Percentiles rank a stretch among this genome's conserved stretches.
Evolutionary conservation across 768 basidiomycete species (phyloP).

Genomic region (Termitomyces heimii): DNA sequence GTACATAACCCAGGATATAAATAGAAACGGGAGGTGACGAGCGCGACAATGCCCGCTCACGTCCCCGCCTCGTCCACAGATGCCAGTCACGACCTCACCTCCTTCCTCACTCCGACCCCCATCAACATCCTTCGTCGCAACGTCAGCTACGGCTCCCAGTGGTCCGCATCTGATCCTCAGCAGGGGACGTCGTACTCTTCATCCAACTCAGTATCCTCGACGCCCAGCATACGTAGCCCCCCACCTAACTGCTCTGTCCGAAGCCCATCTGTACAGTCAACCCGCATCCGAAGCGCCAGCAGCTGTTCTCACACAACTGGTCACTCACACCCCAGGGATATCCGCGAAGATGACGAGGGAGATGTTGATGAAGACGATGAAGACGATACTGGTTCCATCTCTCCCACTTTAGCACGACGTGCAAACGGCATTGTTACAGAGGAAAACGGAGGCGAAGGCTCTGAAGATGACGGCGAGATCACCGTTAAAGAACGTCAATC

Average conservation of each 20-base stretch:
- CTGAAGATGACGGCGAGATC: slow-evolving; percentile 47
- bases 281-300: slow-evolving; percentile 54
- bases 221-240: slow-evolving; percentile 37
- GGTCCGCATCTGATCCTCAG: slow-evolving; percentile 50
- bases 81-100: slow-evolving; percentile 24
- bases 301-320: slow-evolving; percentile 49
- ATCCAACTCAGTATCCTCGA: slow-evolving; percentile 30
- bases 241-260: slow-evolving; percentile 39
- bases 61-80: slow-evolving; percentile 25
- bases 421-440: slow-evolving; percentile 39
- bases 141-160: slow-evolving; percentile 50
- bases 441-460: slow-evolving; percentile 34
- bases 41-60: slow-evolving; percentile 22
- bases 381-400: slow-evolving; percentile 16
- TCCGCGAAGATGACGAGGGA: slow-evolving; percentile 48
- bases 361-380: slow-evolving; percentile 30
- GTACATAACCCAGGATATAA: background rate
- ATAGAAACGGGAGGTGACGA: slow-evolving; percentile 6
- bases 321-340: slow-evolving; percentile 33
- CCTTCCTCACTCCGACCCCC: slow-evolving; percentile 42
- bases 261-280: slow-evolving; percentile 47
- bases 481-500: slow-evolving; percentile 95
- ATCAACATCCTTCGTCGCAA: slow-evolving; percentile 33
- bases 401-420: slow-evolving; percentile 19
- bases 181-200: slow-evolving; percentile 69